A percentile compares a stretch with the other conserved stretches of the same genome.
Evolutionary conservation across 1,284 basidiomycete species (phyloP).

Genomic region (Boletus semigastroideus): DNA sequence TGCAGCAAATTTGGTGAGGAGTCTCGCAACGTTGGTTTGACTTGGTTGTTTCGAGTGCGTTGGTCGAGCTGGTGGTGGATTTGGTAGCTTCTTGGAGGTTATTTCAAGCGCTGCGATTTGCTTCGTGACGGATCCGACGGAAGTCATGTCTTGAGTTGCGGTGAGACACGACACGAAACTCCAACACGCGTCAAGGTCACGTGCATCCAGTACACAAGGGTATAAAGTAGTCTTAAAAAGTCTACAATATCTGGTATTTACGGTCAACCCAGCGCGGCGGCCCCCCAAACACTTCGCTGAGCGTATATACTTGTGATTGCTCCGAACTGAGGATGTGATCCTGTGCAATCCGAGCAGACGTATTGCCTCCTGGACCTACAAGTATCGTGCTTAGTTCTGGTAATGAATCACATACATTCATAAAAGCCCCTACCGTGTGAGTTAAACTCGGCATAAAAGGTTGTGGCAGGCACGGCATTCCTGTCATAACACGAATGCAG

Average conservation of each 20-base stretch:
- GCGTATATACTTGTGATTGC: conserved; percentile 43
- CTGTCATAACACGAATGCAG: conserved; percentile 28
- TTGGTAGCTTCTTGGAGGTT: conserved; percentile 41
- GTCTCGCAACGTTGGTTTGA: conserved; percentile 58
- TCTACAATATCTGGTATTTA: conserved; percentile 32
- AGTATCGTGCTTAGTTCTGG: conserved; percentile 8
- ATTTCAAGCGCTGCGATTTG: conserved; percentile 53
- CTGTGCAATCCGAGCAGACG: conserved; percentile 41
- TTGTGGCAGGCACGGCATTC: conserved; percentile 50
- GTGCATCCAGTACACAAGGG: conserved; percentile 14
- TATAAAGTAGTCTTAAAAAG: too few species aligned
- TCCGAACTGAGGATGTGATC: conserved; percentile 47
- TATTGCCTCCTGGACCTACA: conserved; percentile 56
- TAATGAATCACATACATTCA: too few species aligned
- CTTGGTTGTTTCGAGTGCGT: conserved; percentile 52
- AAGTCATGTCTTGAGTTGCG: conserved; percentile 36
- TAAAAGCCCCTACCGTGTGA: conserved; percentile 44
- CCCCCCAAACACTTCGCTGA: conserved; percentile 50
- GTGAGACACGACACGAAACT: not conserved
- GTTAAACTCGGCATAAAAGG: conserved; percentile 59
- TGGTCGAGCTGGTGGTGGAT: conserved; percentile 32
- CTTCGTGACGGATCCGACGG: conserved; percentile 44
- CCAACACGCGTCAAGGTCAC: conserved; percentile 28
- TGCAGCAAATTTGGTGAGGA: conserved; percentile 65
- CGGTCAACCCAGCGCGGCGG: conserved; percentile 57